Evolutionary conservation across 139 green algal species (phyloP).

Genomic region (Dunaliella sp.): DNA sequence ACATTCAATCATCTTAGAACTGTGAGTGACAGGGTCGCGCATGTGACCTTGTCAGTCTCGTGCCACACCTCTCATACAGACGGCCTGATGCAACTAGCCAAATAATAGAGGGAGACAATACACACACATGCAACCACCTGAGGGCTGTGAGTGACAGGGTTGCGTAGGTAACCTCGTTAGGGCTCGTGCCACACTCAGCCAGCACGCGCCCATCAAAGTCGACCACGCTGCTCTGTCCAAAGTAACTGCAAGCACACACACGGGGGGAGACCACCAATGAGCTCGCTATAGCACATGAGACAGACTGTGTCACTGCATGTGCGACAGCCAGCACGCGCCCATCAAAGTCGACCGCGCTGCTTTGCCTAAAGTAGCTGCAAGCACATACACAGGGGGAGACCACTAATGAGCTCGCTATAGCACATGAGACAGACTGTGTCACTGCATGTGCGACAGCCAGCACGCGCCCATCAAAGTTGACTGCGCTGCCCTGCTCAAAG

Average conservation of each 20-base stretch:
- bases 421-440: too few species aligned
- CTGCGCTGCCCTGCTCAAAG: conserved; percentile 65
- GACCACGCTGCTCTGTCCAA: conserved; percentile 64
- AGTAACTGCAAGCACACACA: too few species aligned
- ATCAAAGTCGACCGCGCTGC: conserved; percentile 61
- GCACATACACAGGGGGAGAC: too few species aligned
- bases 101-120: too few species aligned
- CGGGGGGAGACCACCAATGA: too few species aligned
- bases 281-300: too few species aligned
- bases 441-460: too few species aligned
- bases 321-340: conserved; percentile 54
- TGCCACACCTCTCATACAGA: neutral
- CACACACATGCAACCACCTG: conserved; percentile 33
- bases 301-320: too few species aligned
- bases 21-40: neutral
- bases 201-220: conserved; percentile 60
- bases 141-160: conserved; percentile 57
- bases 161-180: conserved; percentile 58
- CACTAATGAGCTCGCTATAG: too few species aligned
- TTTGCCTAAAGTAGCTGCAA: conserved; percentile 70
- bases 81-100: too few species aligned
- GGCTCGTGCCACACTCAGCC: conserved; percentile 50
- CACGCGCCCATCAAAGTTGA: conserved; percentile 59
- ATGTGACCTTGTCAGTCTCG: too few species aligned
- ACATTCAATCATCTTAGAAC: neutral